Conservation (phyloP, 2,329 filamentous ascomycete genomes). For the Knufia petricola region DNA sequence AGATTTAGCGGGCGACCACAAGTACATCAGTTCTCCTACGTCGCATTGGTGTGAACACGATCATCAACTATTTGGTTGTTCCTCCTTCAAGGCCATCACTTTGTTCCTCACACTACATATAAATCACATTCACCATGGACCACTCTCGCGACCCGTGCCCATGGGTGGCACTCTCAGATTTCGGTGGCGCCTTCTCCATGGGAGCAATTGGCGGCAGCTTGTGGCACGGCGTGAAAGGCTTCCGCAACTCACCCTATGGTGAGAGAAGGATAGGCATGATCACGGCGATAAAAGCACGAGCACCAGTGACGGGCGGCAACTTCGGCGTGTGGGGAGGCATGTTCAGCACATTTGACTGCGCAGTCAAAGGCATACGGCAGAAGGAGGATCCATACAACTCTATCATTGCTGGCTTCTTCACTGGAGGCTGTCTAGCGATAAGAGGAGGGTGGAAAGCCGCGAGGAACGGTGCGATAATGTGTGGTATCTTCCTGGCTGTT, state of each 20-base stretch:
- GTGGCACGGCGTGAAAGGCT: conserved; percentile 96
- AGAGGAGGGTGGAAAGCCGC: conserved; percentile 86
- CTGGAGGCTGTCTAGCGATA: conserved; percentile 81
- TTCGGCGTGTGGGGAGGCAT: conserved; percentile 96
- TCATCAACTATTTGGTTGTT: not conserved
- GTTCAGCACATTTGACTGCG: conserved; percentile 93
- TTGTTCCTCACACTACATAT: not conserved
- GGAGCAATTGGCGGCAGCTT: conserved; percentile 59
- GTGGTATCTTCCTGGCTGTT: conserved; percentile 84
- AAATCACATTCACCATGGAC: conserved; percentile 34
- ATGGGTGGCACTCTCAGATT: conserved; percentile 93
- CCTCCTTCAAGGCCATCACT: not conserved
- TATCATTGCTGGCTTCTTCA: conserved; percentile 96
- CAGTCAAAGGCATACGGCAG: conserved; percentile 83
- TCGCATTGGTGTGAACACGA: not conserved
- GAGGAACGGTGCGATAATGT: conserved; percentile 91
- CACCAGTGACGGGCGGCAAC: conserved; percentile 91
- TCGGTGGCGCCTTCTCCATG: conserved; percentile 94
- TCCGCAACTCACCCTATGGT: conserved; percentile 79
- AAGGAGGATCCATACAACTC: conserved; percentile 99
- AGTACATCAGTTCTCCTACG: not conserved
- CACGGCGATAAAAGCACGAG: conserved; percentile 94
- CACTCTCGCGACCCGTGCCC: conserved; percentile 95
- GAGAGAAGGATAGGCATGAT: conserved; percentile 92
- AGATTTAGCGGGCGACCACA: not conserved